Percentiles rank a stretch among this genome's conserved stretches.
Conservation (phyloP, 495 filamentous ascomycete species). For the Talaromyces thailandensis region DNA sequence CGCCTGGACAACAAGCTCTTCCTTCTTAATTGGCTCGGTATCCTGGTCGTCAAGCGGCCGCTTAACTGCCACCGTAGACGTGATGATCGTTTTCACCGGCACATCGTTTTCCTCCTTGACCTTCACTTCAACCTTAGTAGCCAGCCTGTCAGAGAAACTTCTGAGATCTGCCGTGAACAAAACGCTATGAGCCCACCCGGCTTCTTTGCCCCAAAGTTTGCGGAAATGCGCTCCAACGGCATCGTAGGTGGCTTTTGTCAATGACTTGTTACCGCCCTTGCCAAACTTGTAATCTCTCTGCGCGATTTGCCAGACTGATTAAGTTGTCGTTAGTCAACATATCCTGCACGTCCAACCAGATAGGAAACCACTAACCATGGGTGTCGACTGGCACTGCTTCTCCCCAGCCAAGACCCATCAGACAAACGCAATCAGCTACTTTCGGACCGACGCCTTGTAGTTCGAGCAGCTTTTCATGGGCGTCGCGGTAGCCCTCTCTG, state of each 20-base stretch:
- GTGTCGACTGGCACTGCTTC: constrained; percentile 95
- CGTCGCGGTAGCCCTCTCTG: constrained; percentile 62
- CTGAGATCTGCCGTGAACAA: constrained; percentile 91
- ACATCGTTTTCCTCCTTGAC: constrained; percentile 27
- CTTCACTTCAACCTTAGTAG: constrained; percentile 42
- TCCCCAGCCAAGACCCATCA: constrained; percentile 97
- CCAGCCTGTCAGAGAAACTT: constrained; percentile 62
- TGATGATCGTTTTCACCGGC: constrained; percentile 20
- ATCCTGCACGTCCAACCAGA: neutral
- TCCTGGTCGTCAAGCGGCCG: constrained; percentile 16
- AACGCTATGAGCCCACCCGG: constrained; percentile 96
- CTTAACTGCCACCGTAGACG: constrained; percentile 19
- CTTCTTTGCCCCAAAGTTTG: constrained; percentile 83
- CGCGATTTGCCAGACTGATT: constrained; percentile 88
- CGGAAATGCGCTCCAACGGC: constrained; percentile 87
- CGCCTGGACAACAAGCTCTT: constrained; percentile 14
- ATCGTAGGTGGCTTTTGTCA: constrained; percentile 83
- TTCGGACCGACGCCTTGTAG: constrained; percentile 91
- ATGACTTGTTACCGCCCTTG: constrained; percentile 71
- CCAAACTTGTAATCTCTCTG: constrained; percentile 92
- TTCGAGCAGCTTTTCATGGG: constrained; percentile 69
- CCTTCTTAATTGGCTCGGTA: constrained; percentile 11
- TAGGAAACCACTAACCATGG: constrained; percentile 48
- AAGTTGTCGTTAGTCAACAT: constrained; percentile 6
- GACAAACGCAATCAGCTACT: constrained; percentile 89